Base-by-base conservation (phyloP, 495 filamentous ascomycete genomes). In the Penicillium salamii region DNA sequence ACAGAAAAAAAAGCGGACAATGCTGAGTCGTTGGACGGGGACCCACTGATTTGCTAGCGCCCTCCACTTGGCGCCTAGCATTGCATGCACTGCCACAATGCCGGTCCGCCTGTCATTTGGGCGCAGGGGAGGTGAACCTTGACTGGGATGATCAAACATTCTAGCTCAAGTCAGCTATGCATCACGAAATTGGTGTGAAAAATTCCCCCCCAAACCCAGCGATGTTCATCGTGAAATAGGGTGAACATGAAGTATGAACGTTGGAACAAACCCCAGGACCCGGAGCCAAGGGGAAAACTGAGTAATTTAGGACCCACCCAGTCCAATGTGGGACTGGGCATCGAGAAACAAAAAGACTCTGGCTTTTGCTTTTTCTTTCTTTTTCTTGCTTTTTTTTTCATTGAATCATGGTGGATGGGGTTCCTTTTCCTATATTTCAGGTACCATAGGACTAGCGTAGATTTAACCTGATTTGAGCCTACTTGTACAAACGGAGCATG, bases 11-110 rank as follows among this genome's bases (percentile, higher is more conserved):
- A 39, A 21, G 38, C 29, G 44, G 52, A 54, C 55, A 59, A 57
- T 50, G 42, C 45, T 63, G 58, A 64, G 58, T 61, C 55, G 55
- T 54, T 42, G 53, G 15, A 29, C 28, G 20, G n/a, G 11, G 55
- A 50, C 40, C 61, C 61, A 62, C 61, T 59, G 61, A 59, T 59
- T 58, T 57, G 40, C 55, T 62, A 59, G 53, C 19, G 53, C n/a
- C 20, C 41, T 41, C 61, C 59, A 65, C 61, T 62, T 65, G 39
- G 53, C 39, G 43, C 38, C 55, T 61, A 57, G 58, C 61, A 54
- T 38, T 71, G 68, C 70, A 70, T 71, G 70, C 70, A 73, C 70
- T 73, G 70, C 70, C 70, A 73, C 70, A 70, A 49, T 71, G 62
- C 17, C 51, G 58, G 52, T 51, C 58, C 55, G 58, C 63, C 36